A percentile compares a stretch with the other conserved stretches of the same genome.
Evolutionary conservation across 441 rosid genomes (phyloP).

Genomic region (Eutrema salsugineum): DNA sequence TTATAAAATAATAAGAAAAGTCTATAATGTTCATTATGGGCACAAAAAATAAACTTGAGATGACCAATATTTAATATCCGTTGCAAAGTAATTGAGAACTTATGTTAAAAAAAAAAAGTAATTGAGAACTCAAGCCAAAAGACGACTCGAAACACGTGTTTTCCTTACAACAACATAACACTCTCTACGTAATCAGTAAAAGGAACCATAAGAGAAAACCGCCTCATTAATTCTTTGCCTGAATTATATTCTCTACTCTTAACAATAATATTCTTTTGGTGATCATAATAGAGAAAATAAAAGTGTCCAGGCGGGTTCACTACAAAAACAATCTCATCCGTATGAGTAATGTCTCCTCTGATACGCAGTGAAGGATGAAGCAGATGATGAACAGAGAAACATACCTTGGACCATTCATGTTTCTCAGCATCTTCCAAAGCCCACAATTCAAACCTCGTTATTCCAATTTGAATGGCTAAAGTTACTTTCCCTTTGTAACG

Average conservation of each 20-base stretch:
- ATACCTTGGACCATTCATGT: background rate
- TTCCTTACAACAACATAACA: background rate
- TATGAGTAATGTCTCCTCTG: background rate
- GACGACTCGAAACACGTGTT: too few species aligned
- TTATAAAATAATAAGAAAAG: too few species aligned
- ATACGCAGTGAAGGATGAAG: background rate
- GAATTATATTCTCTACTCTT: background rate
- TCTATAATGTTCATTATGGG: too few species aligned
- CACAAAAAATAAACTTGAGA: too few species aligned
- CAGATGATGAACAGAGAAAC: background rate
- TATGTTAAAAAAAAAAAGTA: too few species aligned
- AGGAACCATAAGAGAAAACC: background rate
- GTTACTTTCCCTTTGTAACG: background rate
- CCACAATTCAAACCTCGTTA: background rate
- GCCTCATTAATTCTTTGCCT: background rate
- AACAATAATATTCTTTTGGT: background rate
- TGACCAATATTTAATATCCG: too few species aligned
- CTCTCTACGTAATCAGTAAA: background rate
- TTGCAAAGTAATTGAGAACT: too few species aligned
- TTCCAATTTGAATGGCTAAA: background rate
- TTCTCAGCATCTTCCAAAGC: background rate
- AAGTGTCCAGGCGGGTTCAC: too few species aligned
- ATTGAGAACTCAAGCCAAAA: too few species aligned
- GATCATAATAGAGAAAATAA: background rate
- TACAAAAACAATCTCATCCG: background rate